A percentile compares a stretch with the other conserved stretches of the same genome.
These are phyloP conservation scores for Neurospora sp. DNA, from an alignment of 495 filamentous ascomycete genomes.

Conservation along the genomic window DNA sequence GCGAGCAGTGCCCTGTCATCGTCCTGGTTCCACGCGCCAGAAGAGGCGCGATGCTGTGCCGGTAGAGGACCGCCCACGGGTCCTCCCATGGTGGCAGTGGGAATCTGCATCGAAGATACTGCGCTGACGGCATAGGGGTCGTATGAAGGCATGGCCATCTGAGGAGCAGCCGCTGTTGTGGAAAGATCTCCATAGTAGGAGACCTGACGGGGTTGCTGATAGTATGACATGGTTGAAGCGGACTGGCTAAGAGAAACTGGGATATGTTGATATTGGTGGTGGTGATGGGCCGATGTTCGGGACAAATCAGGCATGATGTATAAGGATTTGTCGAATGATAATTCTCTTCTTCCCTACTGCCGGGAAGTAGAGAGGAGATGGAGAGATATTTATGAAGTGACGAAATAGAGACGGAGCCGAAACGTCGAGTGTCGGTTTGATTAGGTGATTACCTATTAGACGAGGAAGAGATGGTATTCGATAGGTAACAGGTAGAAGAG, in stretches of 20 bases:
- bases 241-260: constrained; percentile 10
- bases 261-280: constrained; percentile 16
- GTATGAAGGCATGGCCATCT: constrained; percentile 21
- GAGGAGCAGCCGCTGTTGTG: constrained; percentile 9
- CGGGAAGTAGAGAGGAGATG: not conserved
- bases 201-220: constrained; percentile 16
- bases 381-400: not conserved
- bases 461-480: not conserved
- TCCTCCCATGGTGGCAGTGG: constrained; percentile 19
- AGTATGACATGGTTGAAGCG: constrained; percentile 20
- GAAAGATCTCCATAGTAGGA: constrained; percentile 21
- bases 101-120: constrained; percentile 25
- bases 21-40: constrained; percentile 50
- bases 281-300: constrained; percentile 21
- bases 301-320: constrained; percentile 24
- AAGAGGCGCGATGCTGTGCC: constrained; percentile 39
- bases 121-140: constrained; percentile 29
- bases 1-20: constrained; percentile 54
- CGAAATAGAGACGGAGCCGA: constrained; percentile 1
- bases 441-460: constrained; percentile 17
- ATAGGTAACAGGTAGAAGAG: not conserved
- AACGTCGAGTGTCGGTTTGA: constrained; percentile 5
- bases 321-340: not conserved
- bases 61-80: constrained; percentile 20
- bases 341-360: not conserved